Conservation (phyloP, 257 asterid species). For the Solanum paucissectum region DNA sequence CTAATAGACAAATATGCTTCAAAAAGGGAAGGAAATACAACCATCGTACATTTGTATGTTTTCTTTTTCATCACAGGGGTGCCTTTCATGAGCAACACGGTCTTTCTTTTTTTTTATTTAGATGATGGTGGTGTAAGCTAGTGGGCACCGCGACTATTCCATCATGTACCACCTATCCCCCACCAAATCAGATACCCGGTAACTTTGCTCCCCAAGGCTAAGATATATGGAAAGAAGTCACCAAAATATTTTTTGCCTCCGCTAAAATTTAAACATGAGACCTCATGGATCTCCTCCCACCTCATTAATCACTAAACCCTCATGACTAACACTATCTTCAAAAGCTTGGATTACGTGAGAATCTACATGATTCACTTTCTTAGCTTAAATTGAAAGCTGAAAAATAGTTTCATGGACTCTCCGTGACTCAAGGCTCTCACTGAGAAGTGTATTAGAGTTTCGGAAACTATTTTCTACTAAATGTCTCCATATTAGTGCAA, state of each 20-base stretch:
- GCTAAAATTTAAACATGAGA: background rate
- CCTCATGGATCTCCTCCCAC: background rate
- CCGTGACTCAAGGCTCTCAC: background rate
- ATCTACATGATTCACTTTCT: background rate
- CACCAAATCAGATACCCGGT: background rate
- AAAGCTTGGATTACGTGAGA: background rate
- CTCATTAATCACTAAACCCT: background rate
- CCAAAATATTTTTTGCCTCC: background rate
- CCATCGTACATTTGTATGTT: background rate
- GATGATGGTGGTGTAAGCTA: background rate
- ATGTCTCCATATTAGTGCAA: background rate
- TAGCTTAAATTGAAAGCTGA: background rate
- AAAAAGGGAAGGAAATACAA: background rate
- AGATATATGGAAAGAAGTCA: background rate
- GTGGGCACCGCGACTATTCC: background rate
- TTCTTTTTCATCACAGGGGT: background rate
- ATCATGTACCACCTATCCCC: background rate
- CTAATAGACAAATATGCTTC: background rate
- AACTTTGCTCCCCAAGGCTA: background rate
- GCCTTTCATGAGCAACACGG: background rate
- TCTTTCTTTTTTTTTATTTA: background rate
- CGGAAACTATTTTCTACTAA: background rate
- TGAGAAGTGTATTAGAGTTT: background rate
- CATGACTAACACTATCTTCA: background rate
- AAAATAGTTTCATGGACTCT: background rate